Base-by-base conservation (phyloP, 441 rosid genomes). In the Mallotus repandus region DNA sequence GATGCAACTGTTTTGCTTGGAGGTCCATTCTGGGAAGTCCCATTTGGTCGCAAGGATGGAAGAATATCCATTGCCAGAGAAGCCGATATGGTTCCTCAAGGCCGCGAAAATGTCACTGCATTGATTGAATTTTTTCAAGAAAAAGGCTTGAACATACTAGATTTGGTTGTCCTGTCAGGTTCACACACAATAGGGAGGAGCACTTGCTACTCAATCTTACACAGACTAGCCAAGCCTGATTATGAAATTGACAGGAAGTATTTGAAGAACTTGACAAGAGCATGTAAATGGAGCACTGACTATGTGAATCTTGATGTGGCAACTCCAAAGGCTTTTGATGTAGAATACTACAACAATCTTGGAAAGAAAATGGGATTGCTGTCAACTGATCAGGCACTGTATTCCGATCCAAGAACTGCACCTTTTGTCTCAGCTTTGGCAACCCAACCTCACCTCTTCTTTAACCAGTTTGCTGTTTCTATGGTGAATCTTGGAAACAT, bases 21-120 rank as follows among this genome's bases (percentile, higher is more conserved):
- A 7, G 91, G 88, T n/a, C 89, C 88, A 0, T 87, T 84, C 70
- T 85, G 91, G 89, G 86, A 81, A 79, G 77, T 84, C 41, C 76
- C 82, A 5, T 84, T 81, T 48, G 89, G 89, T 1, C 76, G 91
- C 2, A 86, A 75, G 59, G 88, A 87, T 16, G 89, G 91, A 0
- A 71, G 62, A 8, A 74, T 83, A 18, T 87, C 89, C 25, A 6
- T 70, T 6, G 78, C 79, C 25, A 73, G 25, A 60, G 88, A 86
- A 70, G 89, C 91, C 69, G 69, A 79, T 62, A 15, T 46, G 52
- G 86, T 87, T 35, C 91, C 91, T 32, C 81, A 68, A 49, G 91
- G 91, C 22, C 78, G 56, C 8, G 91, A 87, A 82, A 83, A 83
- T 45, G 74, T 81, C 35, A 78, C 85, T 1, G 41, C 77, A n/a